Base-by-base conservation (phyloP, 768 basidiomycete species). In the Holtermanniella nyarrowii region DNA sequence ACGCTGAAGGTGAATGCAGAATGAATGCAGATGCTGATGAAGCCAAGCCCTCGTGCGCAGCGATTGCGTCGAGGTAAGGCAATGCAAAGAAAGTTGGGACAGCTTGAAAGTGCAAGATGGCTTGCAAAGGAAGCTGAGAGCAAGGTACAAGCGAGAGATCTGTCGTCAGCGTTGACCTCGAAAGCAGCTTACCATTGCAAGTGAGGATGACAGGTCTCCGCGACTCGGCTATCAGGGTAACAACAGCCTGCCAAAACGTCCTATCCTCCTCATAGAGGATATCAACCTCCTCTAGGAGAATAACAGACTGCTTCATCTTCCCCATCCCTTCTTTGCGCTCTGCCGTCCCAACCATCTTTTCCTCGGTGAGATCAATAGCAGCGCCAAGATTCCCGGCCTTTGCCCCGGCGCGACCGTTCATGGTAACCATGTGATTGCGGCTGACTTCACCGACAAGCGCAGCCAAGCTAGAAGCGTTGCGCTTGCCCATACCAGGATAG, bases 221-320 rank as follows among this genome's bases (percentile, higher is more conserved):
- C 59, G 88, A 88, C 16, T 85, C 78, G 54, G 78, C 81, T 65
- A 96, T 89, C 54, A 99, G 78, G 50, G 80, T 78, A 7, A 84
- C 76, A 23, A 96, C 79, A 1, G 84, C 79, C 14, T 83, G 77
- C 88, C 88, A 93, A 70, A 90, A 97, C 66, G 73, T 91, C 27
- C 65, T 63, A 46, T 76, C 95, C 45, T 89, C 86, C 54, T 80
- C 82, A 74, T 83, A 99, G 44, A 97, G 74, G 40, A 97, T 80
- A 70, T 99, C 95, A 5, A 88, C 93, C 67, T 99, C 95, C 70
- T 99, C 95, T 13, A 99, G 72, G 37, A 99, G 76, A 54, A 97
- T 85, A 47, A 93, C 68, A 0, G 88, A 91, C 74, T 99, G 93
- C 50, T 81, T 77, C 52, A 86, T 74, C 18, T 57, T 59, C 5